Conservation (phyloP, 2,329 filamentous ascomycete species). For the Hypoxylon sp. region DNA sequence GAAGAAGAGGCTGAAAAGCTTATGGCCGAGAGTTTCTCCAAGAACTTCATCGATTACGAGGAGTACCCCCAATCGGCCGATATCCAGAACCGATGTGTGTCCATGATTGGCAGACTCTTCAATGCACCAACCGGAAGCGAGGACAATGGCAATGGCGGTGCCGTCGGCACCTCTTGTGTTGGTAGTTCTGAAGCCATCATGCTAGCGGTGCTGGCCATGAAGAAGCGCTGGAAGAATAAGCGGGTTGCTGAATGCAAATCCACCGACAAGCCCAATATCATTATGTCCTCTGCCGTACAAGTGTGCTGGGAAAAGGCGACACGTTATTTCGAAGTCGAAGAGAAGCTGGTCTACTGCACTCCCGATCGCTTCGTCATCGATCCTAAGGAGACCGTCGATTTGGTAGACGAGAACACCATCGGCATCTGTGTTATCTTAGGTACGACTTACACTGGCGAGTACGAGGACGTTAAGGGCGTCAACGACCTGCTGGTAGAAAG, state of each 20-base stretch:
- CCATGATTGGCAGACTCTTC: constrained; percentile 92
- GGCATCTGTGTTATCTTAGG: constrained; percentile 93
- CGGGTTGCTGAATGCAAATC: constrained; percentile 87
- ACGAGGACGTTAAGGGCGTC: constrained; percentile 92
- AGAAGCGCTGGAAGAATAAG: constrained; percentile 92
- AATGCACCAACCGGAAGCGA: constrained; percentile 75
- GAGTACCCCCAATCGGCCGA: constrained; percentile 86
- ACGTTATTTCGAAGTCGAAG: constrained; percentile 92
- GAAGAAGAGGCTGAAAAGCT: constrained; percentile 96
- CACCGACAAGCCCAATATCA: constrained; percentile 84
- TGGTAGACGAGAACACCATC: constrained; percentile 81
- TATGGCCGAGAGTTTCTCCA: constrained; percentile 91
- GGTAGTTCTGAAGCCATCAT: constrained; percentile 92
- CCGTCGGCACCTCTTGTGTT: constrained; percentile 89
- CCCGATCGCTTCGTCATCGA: constrained; percentile 74
- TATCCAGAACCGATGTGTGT: constrained; percentile 92
- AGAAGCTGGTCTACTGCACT: constrained; percentile 81
- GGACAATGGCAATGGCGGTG: constrained; percentile 65
- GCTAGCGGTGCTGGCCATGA: constrained; percentile 90
- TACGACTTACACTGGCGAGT: constrained; percentile 95
- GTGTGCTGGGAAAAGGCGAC: constrained; percentile 97
- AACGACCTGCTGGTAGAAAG: constrained; percentile 87
- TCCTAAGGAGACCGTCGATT: constrained; percentile 70
- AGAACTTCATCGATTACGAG: constrained; percentile 95
- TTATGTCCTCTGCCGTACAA: constrained; percentile 97